Base-by-base conservation (phyloP, 163 green algal species). In the Smithsoniella earleae region DNA sequence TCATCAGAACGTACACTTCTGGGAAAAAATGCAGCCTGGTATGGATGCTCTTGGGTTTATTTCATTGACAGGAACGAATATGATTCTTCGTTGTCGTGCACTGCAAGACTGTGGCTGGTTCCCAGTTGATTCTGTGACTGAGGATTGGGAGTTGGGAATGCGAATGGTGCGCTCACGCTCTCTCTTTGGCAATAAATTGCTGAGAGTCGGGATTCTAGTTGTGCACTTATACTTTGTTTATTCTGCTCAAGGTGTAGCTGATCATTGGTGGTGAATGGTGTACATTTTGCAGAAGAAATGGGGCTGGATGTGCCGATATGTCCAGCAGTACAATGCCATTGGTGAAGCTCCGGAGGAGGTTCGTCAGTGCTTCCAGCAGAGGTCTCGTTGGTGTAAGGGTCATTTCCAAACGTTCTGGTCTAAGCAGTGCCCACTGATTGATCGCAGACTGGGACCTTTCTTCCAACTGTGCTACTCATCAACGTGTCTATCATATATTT, bases 401-500 rank as follows among this genome's bases (percentile, higher is more conserved):
- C 69, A 76, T 36, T 52, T 76, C 44, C 81, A 86, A 74, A 79
- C 78, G 6, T 69, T 69, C 25, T 69, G 58, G 58, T 69, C 58
- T 3, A 69, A 34, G 27, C 58, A 69, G 58, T 69, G 58, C 58
- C 58, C 58, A 34, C 58, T 69, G 1, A 13, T 69, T 38, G 58
- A 69, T 13, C 58, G 58, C 25, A 30, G 58, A 30, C 25, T 69
- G 16, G 58, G 58, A 16, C 18, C 43, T 5, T 6, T 69, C 6
- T 69, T 69, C 58, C 58, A 69, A 31, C 58, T 69, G 10, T 69
- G 58, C 58, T 69, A 69, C 58, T 69, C 58, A 3, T 69, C 58
- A 5, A 69, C 58, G 30, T 69, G 58, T 33, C 58, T 69, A 4
- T 69, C 58, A 16, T 69, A 69, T 33, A 69, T 69, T 13, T 69